Evolutionary conservation across 305 asterid species (phyloP).

Genomic region (Fraxinus baroniana): DNA sequence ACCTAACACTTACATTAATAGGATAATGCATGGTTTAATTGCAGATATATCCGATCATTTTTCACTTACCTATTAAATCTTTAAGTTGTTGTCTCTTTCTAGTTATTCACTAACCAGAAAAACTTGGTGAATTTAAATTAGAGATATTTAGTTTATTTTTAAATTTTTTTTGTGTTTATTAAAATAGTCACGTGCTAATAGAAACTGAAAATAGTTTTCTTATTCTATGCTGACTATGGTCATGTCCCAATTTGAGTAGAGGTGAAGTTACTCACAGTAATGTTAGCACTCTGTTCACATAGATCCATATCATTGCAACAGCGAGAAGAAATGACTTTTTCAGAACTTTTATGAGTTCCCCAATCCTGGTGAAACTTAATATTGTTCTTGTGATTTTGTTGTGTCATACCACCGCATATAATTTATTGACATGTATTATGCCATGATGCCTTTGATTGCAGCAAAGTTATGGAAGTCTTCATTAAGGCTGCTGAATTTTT

Average conservation of each 20-base stretch:
- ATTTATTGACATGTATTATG: constrained; percentile 15
- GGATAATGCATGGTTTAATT: not conserved
- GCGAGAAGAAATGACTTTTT: not conserved
- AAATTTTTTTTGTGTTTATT: not conserved
- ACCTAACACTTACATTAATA: not conserved
- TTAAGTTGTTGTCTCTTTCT: not conserved
- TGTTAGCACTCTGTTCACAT: not conserved
- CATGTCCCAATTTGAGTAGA: not conserved
- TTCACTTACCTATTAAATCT: not conserved
- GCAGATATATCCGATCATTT: not conserved
- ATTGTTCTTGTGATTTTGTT: not conserved
- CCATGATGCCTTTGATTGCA: constrained; percentile 37
- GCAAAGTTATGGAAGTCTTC: constrained; percentile 88
- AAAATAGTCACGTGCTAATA: not conserved
- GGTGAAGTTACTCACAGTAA: constrained; percentile 11
- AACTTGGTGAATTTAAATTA: not conserved
- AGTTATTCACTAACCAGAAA: not conserved
- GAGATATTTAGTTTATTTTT: not conserved
- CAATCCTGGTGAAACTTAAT: not conserved
- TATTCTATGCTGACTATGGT: constrained; percentile 10
- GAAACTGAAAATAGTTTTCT: constrained; percentile 3
- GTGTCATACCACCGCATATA: not conserved
- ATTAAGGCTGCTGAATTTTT: constrained; percentile 76
- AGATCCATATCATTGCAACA: constrained; percentile 1
- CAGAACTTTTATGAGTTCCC: constrained; percentile 7